Percentiles rank a stretch among this genome's conserved stretches.
Conservation (phyloP, 345 rosid species). For the Salix exigua region DNA sequence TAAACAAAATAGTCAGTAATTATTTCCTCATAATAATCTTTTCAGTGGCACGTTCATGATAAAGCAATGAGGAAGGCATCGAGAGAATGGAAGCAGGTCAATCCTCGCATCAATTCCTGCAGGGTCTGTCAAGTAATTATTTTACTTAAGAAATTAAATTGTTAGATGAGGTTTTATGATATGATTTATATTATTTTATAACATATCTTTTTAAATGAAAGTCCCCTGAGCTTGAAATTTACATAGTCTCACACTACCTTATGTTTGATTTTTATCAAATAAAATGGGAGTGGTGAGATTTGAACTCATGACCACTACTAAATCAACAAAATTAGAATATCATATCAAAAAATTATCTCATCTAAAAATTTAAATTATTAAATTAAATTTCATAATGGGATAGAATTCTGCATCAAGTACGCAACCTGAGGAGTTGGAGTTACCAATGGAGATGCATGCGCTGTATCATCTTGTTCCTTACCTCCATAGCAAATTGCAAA, state of each 20-base stretch:
- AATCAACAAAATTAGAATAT: too few species aligned
- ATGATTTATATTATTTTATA: too few species aligned
- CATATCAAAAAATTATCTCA: too few species aligned
- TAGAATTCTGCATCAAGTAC: slow-evolving; percentile 55
- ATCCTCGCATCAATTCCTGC: too few species aligned
- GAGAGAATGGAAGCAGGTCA: slow-evolving; percentile 40
- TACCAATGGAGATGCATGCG: slow-evolving; percentile 47
- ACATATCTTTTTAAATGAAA: too few species aligned
- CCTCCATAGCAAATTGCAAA: slow-evolving; percentile 64
- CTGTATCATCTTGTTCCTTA: slow-evolving; percentile 43
- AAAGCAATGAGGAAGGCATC: slow-evolving; percentile 39
- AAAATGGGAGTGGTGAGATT: too few species aligned
- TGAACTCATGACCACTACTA: too few species aligned
- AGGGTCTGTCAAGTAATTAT: slow-evolving; percentile 8
- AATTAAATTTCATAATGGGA: too few species aligned
- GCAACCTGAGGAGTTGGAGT: slow-evolving; percentile 69
- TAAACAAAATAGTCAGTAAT: neutral
- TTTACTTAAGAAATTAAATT: accelerated
- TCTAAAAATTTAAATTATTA: too few species aligned
- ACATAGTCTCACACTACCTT: accelerated
- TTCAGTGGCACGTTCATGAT: slow-evolving; percentile 5
- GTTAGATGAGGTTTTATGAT: too few species aligned
- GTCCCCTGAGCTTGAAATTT: accelerated
- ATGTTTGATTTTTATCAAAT: too few species aligned
- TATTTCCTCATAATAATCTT: neutral